Percentiles rank a stretch among this genome's conserved stretches.
Conservation (phyloP, 129 eudicot genomes). For the Dittrichia graveolens region DNA sequence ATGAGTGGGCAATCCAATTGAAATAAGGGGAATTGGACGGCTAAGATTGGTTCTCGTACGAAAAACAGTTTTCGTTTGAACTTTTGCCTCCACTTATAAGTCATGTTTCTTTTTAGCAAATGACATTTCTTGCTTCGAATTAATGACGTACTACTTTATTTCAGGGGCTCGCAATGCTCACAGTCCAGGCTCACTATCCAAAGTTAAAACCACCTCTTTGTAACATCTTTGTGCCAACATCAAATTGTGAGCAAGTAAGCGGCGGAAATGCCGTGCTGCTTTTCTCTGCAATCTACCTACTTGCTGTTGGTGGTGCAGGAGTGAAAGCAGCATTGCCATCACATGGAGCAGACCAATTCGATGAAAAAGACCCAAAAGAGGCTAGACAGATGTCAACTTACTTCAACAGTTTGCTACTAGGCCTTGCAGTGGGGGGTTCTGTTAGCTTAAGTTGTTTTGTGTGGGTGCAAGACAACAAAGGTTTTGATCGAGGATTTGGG, state of each 20-base stretch:
- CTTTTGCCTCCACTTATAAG: background rate
- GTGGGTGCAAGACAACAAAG: conserved; percentile 69
- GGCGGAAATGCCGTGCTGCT: conserved; percentile 52
- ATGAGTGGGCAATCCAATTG: too few relatives aligned
- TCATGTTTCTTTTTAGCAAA: too few relatives aligned
- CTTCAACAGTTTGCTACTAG: conserved; percentile 63
- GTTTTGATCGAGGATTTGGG: conserved; percentile 64
- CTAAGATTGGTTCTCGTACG: too few relatives aligned
- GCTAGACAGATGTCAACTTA: conserved; percentile 52
- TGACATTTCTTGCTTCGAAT: background rate
- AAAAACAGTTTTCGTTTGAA: too few relatives aligned
- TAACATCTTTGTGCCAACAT: conserved; percentile 43
- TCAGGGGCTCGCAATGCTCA: conserved; percentile 61
- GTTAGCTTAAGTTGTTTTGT: conserved; percentile 55
- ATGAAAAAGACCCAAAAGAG: conserved; percentile 57
- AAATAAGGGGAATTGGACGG: too few relatives aligned
- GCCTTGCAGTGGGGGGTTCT: conserved; percentile 48
- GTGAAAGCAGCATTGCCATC: conserved; percentile 70
- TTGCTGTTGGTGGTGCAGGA: conserved; percentile 55
- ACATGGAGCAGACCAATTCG: conserved; percentile 80
- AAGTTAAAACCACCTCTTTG: conserved; percentile 63
- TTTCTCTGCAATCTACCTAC: conserved; percentile 47
- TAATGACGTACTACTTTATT: background rate
- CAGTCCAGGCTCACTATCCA: conserved; percentile 70
- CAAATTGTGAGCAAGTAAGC: conserved; percentile 43